Percentiles rank a stretch among this genome's conserved stretches.
phyloP scores from a whole-genome alignment of 2,329 filamentous ascomycete genomes.

The Cercospora brassicicola region DNA sequence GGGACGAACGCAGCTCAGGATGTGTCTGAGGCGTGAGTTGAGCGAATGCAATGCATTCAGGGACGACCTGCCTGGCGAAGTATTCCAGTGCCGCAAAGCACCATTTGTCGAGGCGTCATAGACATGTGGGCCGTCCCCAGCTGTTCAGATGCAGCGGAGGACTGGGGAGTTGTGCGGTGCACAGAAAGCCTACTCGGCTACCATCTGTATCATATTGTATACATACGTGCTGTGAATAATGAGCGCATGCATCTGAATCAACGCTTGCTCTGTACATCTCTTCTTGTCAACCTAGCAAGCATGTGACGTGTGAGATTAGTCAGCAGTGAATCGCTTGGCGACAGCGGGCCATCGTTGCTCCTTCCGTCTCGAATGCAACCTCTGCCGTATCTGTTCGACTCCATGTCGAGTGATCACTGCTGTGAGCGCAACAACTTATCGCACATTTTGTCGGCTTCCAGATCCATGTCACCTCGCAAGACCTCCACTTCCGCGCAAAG shows the following conservation, averaged over 20 bases:
- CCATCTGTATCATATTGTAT: not conserved
- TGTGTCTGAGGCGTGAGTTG: too few relatives aligned
- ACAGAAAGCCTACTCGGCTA: not conserved
- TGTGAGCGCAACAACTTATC: not conserved
- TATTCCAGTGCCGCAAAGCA: not conserved
- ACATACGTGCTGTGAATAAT: not conserved
- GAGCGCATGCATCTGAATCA: not conserved
- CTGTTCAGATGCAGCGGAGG: not conserved
- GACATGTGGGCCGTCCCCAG: not conserved
- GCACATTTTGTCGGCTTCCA: not conserved
- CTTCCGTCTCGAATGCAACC: not conserved
- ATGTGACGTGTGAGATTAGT: not conserved
- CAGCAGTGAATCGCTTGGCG: not conserved
- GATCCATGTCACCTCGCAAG: not conserved
- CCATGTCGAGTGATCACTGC: not conserved
- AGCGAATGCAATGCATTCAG: not conserved
- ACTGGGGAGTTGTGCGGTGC: not conserved
- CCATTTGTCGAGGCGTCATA: not conserved
- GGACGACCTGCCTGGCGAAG: not conserved
- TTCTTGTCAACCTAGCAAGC: not conserved
- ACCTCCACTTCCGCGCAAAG: not conserved
- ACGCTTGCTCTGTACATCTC: not conserved
- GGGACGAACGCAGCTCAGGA: not conserved
- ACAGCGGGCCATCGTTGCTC: not conserved
- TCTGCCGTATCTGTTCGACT: not conserved